phyloP scores from a whole-genome alignment of 208 protist genomes.

The Eutreptiella sp. region DNA sequence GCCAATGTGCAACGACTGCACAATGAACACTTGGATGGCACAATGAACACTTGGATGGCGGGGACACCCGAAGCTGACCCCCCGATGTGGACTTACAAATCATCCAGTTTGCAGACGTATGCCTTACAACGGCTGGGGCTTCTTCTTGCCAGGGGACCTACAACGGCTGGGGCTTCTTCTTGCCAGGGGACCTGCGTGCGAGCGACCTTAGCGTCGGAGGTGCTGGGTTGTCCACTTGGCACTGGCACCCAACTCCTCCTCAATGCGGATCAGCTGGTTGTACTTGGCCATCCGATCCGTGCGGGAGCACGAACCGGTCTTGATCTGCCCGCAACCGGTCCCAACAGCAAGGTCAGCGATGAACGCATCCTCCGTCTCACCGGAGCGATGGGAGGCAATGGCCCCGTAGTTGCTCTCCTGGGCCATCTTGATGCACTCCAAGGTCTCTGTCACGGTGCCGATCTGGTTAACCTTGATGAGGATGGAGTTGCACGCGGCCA shows the following conservation, averaged over 20 bases:
- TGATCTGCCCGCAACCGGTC: slow-evolving; percentile 93
- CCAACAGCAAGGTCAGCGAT: slow-evolving; percentile 97
- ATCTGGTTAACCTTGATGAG: slow-evolving; percentile 99
- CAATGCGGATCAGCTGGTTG: slow-evolving; percentile 98
- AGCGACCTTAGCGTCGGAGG: no score
- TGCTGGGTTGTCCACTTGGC: slow-evolving; percentile 56
- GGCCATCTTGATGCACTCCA: slow-evolving; percentile 84
- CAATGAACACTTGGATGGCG: no score
- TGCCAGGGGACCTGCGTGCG: no score
- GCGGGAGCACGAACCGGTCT: slow-evolving; percentile 97
- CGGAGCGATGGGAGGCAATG: slow-evolving; percentile 91
- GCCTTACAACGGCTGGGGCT: no score
- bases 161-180: no score
- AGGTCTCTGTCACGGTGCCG: slow-evolving; percentile 93
- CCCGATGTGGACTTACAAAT: no score
- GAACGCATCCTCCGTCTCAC: slow-evolving; percentile 97
- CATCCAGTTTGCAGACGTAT: no score
- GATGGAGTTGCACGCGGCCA: slow-evolving; percentile 90
- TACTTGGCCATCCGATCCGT: slow-evolving; percentile 96
- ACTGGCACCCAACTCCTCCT: slow-evolving; percentile 80
- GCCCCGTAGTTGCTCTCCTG: slow-evolving; percentile 64
- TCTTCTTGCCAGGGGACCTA: no score
- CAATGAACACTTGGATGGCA: no score
- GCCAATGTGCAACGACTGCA: no score
- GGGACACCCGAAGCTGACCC: no score